Percentiles rank a stretch among this genome's conserved stretches.
Evolutionary conservation across 805 yeast genomes (phyloP).

Genomic region (Allodekkera sacchari): DNA sequence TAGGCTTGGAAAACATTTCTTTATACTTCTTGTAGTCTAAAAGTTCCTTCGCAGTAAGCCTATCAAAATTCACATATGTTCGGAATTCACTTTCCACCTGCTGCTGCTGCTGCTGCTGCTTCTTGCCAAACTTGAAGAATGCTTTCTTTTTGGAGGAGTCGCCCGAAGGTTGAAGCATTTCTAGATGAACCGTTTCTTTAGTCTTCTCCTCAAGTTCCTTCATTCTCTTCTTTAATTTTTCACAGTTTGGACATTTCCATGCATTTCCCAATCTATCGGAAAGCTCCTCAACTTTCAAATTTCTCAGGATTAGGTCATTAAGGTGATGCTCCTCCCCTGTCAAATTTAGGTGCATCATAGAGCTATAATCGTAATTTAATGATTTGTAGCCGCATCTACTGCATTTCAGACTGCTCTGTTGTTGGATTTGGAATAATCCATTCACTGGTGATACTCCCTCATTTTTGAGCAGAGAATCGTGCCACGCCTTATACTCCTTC

Average conservation of each 20-base stretch:
- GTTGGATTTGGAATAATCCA: conserved; percentile 64
- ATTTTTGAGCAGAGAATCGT: conserved; percentile 34
- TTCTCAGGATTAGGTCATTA: conserved; percentile 56
- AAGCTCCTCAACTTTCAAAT: conserved; percentile 55
- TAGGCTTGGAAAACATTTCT: conserved; percentile 15
- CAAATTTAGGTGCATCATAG: conserved; percentile 23
- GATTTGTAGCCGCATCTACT: conserved; percentile 56
- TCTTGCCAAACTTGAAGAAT: conserved; percentile 18
- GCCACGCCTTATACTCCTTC: conserved; percentile 55
- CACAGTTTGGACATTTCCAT: conserved; percentile 77
- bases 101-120: conserved; percentile 6
- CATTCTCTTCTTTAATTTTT: conserved; percentile 18
- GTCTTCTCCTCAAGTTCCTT: conserved; percentile 5
- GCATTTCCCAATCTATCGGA: conserved; percentile 61
- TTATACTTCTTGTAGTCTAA: conserved; percentile 14
- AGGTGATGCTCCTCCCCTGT: conserved; percentile 23
- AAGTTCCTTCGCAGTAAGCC: conserved; percentile 13
- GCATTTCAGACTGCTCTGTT: conserved; percentile 57
- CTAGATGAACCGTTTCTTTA: conserved; percentile 1
- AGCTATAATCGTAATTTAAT: conserved; percentile 36
- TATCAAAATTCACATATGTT: conserved; percentile 6
- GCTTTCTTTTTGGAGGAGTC: conserved; percentile 15
- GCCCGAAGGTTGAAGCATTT: not conserved
- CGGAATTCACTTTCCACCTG: conserved; percentile 7
- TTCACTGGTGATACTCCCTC: conserved; percentile 66